Conservation (phyloP, 345 rosid genomes). For the Rhizophora mangle region DNA sequence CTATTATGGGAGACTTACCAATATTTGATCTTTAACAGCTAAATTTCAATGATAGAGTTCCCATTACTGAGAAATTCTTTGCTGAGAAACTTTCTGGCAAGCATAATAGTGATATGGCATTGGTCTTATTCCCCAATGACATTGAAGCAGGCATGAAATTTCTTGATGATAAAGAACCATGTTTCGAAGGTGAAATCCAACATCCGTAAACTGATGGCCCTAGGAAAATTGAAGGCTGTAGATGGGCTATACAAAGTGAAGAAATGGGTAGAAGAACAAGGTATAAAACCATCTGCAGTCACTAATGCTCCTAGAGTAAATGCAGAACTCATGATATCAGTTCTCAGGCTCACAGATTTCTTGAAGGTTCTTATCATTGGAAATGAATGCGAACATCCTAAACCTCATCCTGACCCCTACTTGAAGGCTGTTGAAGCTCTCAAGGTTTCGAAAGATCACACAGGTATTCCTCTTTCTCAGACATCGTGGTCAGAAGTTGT, state of each 20-base stretch:
- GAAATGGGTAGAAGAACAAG: conserved; percentile 38
- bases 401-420: conserved; percentile 44
- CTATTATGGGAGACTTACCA: not conserved
- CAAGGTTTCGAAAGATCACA: conserved; percentile 34
- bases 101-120: conserved; percentile 33
- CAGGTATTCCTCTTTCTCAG: conserved; percentile 23
- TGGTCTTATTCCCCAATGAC: conserved; percentile 30
- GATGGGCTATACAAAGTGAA: conserved; percentile 32
- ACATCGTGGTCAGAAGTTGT: not conserved
- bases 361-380: conserved; percentile 32
- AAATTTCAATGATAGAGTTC: conserved; percentile 33
- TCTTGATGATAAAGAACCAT: conserved; percentile 34
- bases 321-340: conserved; percentile 32
- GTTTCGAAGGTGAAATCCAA: conserved; percentile 27
- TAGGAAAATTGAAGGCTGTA: conserved; percentile 32
- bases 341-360: conserved; percentile 32
- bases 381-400: conserved; percentile 36
- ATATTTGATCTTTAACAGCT: not conserved
- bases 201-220: conserved; percentile 7
- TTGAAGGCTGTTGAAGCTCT: conserved; percentile 35
- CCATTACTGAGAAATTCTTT: conserved; percentile 37
- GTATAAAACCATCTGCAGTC: conserved; percentile 40
- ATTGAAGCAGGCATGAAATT: conserved; percentile 27
- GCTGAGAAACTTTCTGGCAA: conserved; percentile 35
- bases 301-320: conserved; percentile 44